Conservation (phyloP, 2,329 filamentous ascomycete species). For the Karstenula rhodostoma region DNA sequence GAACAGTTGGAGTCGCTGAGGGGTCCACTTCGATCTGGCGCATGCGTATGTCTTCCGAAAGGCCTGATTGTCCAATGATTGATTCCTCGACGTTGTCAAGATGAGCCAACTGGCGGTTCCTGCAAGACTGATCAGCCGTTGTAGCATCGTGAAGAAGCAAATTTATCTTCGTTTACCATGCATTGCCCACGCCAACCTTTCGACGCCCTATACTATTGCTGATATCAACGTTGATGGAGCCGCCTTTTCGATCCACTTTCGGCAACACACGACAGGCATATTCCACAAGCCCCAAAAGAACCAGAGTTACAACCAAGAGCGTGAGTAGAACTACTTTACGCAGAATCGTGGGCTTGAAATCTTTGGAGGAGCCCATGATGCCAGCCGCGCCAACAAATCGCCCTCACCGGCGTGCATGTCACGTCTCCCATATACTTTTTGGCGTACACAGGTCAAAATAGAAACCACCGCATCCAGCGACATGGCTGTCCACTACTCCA, state of each 20-base stretch:
- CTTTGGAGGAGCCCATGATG: background rate
- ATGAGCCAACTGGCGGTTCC: background rate
- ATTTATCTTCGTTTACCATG: background rate
- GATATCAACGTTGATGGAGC: background rate
- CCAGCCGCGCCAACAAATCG: background rate
- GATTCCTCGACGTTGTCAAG: background rate
- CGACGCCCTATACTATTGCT: background rate
- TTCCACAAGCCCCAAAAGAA: slow-evolving; percentile 12
- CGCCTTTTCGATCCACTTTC: background rate
- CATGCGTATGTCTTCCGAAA: background rate
- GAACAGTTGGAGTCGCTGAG: background rate
- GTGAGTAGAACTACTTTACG: slow-evolving; percentile 5
- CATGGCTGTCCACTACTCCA: background rate
- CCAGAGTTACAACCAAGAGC: background rate
- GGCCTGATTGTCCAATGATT: background rate
- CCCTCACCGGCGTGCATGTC: background rate
- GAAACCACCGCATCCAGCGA: background rate
- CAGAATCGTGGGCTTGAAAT: slow-evolving; percentile 5
- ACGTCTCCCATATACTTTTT: background rate
- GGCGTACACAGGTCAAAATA: background rate
- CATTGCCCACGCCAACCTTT: background rate
- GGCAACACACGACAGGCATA: slow-evolving; percentile 9
- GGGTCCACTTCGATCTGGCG: background rate
- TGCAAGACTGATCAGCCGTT: background rate
- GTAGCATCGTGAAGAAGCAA: background rate